phyloP scores from a whole-genome alignment of 305 asterid genomes.

The Coffea humblotiana region DNA sequence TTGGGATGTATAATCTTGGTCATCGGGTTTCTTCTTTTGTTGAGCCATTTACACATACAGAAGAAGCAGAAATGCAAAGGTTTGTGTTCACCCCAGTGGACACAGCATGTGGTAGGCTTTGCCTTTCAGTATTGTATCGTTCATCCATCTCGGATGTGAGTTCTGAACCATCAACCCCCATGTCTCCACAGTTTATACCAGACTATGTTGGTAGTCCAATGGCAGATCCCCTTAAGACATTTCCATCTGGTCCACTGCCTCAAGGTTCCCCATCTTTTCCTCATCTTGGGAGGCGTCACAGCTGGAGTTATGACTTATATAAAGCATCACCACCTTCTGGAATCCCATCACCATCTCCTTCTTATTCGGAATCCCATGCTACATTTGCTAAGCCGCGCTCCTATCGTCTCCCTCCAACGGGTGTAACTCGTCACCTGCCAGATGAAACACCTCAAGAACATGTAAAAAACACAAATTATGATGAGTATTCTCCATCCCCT shows the following conservation, averaged over 20 bases:
- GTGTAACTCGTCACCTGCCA: conserved; percentile 47
- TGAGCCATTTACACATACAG: conserved; percentile 74
- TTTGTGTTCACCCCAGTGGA: conserved; percentile 77
- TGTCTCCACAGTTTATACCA: conserved; percentile 70
- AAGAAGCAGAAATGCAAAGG: conserved; percentile 82
- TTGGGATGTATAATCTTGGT: conserved; percentile 56
- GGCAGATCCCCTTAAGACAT: conserved; percentile 80
- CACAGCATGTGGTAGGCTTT: conserved; percentile 79
- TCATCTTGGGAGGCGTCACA: conserved; percentile 72
- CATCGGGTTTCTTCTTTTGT: conserved; percentile 76
- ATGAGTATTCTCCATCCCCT: conserved; percentile 71
- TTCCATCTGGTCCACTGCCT: conserved; percentile 52
- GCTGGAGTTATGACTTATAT: conserved; percentile 82
- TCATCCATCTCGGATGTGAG: conserved; percentile 56
- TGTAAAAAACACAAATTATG: conserved; percentile 50
- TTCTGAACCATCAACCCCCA: conserved; percentile 80
- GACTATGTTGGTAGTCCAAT: conserved; percentile 91
- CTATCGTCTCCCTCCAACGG: conserved; percentile 55
- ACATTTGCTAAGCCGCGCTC: conserved; percentile 36
- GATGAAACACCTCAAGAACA: conserved; percentile 46
- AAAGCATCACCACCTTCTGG: conserved; percentile 68
- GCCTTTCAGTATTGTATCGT: conserved; percentile 71
- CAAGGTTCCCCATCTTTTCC: conserved; percentile 54
- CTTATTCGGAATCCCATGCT: conserved; percentile 64
- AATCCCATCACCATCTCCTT: conserved; percentile 71